Conservation (phyloP, 2,329 filamentous ascomycete genomes). For the Cadophora sp. region DNA sequence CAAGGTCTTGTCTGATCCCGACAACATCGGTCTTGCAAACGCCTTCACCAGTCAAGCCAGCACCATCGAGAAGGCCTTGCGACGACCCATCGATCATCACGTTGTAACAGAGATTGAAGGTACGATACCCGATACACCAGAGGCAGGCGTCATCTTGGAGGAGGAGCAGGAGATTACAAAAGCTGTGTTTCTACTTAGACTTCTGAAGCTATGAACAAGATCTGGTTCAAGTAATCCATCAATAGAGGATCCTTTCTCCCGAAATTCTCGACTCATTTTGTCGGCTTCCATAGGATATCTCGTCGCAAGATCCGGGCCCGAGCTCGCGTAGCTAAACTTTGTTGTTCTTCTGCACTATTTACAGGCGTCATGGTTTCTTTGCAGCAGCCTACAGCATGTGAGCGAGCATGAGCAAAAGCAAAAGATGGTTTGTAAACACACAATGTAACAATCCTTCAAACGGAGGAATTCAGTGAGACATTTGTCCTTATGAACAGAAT, state of each 20-base stretch:
- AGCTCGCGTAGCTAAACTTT: not conserved
- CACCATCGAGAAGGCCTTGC: constrained; percentile 77
- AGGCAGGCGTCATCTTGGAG: constrained; percentile 72
- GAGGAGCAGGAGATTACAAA: constrained; percentile 88
- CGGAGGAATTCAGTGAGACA: constrained; percentile 84
- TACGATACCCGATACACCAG: constrained; percentile 52
- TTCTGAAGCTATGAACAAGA: constrained; percentile 70
- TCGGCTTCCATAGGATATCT: not conserved
- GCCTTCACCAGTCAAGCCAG: constrained; percentile 72
- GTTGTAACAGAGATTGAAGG: constrained; percentile 65
- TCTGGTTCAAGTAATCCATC: not conserved
- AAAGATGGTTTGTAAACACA: constrained; percentile 51
- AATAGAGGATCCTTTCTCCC: not conserved
- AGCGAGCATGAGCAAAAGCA: constrained; percentile 29
- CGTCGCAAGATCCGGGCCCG: not conserved
- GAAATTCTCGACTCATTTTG: not conserved
- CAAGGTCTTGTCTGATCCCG: constrained; percentile 78
- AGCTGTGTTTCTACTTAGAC: constrained; percentile 77
- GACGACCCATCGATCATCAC: constrained; percentile 78
- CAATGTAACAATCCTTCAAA: constrained; percentile 87
- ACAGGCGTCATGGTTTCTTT: constrained; percentile 51
- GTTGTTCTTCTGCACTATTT: constrained; percentile 8
- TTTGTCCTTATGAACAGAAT: constrained; percentile 88
- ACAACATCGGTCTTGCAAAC: constrained; percentile 73
- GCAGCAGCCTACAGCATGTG: constrained; percentile 53